Percentiles rank a stretch among this genome's conserved stretches.
Conservation (phyloP, 768 basidiomycete genomes). For the Megacollybia marginata region DNA sequence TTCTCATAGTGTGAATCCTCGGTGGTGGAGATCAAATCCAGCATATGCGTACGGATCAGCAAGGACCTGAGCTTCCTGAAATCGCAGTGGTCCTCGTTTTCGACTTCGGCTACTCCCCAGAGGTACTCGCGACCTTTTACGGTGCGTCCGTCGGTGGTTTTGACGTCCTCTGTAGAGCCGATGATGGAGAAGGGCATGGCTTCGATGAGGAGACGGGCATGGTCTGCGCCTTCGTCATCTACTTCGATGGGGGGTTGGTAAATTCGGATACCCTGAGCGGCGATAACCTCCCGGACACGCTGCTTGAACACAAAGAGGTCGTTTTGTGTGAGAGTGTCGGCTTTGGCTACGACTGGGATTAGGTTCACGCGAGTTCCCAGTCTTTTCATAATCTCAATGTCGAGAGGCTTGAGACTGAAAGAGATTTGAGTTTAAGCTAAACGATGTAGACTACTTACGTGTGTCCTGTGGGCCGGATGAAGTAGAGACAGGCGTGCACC, state of each 20-base stretch:
- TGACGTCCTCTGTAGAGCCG: slow-evolving; percentile 92
- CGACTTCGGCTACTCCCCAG: slow-evolving; percentile 99
- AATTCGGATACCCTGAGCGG: slow-evolving; percentile 89
- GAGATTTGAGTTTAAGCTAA: neutral
- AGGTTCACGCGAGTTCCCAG: slow-evolving; percentile 97
- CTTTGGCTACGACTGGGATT: slow-evolving; percentile 96
- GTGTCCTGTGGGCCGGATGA: slow-evolving; percentile 93
- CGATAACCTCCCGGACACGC: slow-evolving; percentile 83
- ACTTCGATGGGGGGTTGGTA: slow-evolving; percentile 90
- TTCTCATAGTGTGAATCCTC: slow-evolving; percentile 97
- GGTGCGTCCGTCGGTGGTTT: slow-evolving; percentile 79
- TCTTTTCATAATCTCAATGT: slow-evolving; percentile 99
- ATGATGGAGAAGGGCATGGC: slow-evolving; percentile 99
- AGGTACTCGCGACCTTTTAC: slow-evolving; percentile 98
- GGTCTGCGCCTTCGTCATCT: slow-evolving; percentile 83
- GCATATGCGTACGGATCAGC: slow-evolving; percentile 96
- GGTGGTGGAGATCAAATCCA: slow-evolving; percentile 92
- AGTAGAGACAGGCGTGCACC: slow-evolving; percentile 96
- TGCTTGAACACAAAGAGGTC: slow-evolving; percentile 91
- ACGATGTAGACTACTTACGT: slow-evolving; percentile 53
- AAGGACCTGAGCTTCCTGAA: slow-evolving; percentile 96
- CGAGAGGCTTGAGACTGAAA: slow-evolving; percentile 84
- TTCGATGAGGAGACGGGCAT: slow-evolving; percentile 77
- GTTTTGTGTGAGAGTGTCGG: slow-evolving; percentile 93
- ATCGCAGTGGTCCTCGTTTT: slow-evolving; percentile 99